Evolutionary conservation across 176 grass and related monocot genomes (phyloP).

Genomic region (Musa beccarii): DNA sequence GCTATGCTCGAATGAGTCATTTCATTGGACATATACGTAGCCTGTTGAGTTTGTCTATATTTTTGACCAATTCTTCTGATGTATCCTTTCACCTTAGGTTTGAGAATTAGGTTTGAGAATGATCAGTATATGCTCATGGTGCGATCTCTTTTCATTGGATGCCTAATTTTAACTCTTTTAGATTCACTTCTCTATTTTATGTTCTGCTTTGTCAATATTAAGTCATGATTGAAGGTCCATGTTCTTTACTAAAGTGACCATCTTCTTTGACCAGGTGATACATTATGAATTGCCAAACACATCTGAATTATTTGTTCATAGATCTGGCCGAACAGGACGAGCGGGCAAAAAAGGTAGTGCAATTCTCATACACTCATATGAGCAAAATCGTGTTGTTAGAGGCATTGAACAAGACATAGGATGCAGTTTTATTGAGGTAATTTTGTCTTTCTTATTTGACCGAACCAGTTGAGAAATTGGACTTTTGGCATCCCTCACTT

Average conservation of each 20-base stretch:
- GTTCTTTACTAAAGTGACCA: background rate
- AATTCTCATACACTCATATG: conserved; percentile 68
- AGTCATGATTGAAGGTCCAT: background rate
- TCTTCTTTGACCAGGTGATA: conserved; percentile 41
- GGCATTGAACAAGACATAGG: conserved; percentile 87
- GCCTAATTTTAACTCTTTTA: background rate
- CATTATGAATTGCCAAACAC: conserved; percentile 88
- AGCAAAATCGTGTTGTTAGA: conserved; percentile 61
- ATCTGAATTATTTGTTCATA: conserved; percentile 86
- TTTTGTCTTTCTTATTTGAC: background rate
- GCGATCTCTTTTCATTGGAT: background rate
- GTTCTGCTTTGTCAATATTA: background rate
- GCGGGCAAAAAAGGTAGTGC: conserved; percentile 89
- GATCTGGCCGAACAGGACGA: conserved; percentile 86
- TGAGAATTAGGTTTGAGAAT: too few relatives aligned
- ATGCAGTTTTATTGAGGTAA: conserved; percentile 73
- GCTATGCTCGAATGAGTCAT: too few relatives aligned
- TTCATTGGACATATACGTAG: too few relatives aligned
- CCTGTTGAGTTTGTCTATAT: background rate
- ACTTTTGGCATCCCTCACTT: too few relatives aligned
- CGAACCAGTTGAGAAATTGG: too few relatives aligned
- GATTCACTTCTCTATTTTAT: background rate
- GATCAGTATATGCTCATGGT: background rate
- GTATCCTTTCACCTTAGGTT: background rate
- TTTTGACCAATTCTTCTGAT: background rate